These are phyloP conservation scores for Gigaspora rosea DNA, from an alignment of 192 early-diverging fungal species.

Conservation along the genomic window DNA sequence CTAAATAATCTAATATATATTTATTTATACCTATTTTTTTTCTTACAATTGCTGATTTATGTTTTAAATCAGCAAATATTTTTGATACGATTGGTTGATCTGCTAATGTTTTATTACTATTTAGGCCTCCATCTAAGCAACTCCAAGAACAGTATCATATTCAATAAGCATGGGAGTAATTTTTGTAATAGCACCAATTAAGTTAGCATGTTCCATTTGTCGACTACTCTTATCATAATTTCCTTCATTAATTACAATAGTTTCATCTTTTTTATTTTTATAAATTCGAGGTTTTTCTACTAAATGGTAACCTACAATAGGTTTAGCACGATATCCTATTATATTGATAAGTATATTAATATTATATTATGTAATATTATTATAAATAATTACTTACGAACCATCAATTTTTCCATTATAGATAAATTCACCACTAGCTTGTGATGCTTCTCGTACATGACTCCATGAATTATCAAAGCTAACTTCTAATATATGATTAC, in stretches of 20 bases:
- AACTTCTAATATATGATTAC: background rate
- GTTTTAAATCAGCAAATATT: slow-evolving; percentile 12
- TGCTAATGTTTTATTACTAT: slow-evolving; percentile 4
- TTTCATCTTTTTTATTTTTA: background rate
- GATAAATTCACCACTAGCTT: background rate
- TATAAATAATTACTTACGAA: background rate
- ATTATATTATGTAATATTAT: background rate
- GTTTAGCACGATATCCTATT: background rate
- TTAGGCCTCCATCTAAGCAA: background rate
- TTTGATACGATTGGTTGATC: background rate
- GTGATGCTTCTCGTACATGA: background rate
- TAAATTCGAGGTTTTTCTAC: background rate
- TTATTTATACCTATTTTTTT: background rate
- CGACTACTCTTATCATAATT: background rate
- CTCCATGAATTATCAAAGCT: background rate
- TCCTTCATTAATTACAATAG: background rate
- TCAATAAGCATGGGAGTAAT: background rate
- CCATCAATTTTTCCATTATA: background rate
- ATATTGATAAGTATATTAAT: background rate
- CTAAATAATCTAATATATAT: background rate
- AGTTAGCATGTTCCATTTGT: slow-evolving; percentile 4
- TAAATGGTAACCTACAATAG: background rate
- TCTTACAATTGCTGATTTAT: background rate
- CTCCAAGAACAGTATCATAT: background rate
- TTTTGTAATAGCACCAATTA: background rate